These are phyloP conservation scores for Phytopythium oedochilum DNA, from an alignment of 352 stramenopile genomes.

Conservation along the genomic window DNA sequence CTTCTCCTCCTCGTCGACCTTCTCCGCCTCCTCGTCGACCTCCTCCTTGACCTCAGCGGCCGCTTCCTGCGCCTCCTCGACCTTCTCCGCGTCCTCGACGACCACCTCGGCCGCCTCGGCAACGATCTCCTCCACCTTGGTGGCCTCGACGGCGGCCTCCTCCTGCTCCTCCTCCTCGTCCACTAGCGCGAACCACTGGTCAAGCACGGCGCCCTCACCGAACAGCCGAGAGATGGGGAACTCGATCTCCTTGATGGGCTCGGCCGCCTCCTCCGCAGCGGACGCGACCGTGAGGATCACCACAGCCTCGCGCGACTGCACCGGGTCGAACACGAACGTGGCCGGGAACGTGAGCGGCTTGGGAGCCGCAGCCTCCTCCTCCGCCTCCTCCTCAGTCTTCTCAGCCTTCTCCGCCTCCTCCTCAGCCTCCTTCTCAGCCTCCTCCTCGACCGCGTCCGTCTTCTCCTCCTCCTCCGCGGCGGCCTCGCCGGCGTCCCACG, in stretches of 20 bases:
- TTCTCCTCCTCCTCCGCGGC: neutral
- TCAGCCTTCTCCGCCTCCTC: conserved; percentile 2
- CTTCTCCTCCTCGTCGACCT: conserved; percentile 2
- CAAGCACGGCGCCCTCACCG: conserved; percentile 35
- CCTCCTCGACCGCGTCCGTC: no score
- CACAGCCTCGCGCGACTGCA: conserved; percentile 78
- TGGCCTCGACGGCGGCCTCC: conserved; percentile 7
- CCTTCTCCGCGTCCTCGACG: neutral
- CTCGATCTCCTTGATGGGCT: conserved; percentile 76
- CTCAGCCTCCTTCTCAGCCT: conserved; percentile 5
- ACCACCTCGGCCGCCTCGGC: conserved; percentile 12
- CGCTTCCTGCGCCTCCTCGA: conserved; percentile 23
- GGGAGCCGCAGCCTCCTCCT: conserved; percentile 4
- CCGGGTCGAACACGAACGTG: conserved; percentile 76
- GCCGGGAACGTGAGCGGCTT: conserved; percentile 36
- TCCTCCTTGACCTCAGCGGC: conserved; percentile 9
- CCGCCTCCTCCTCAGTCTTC: conserved; percentile 4
- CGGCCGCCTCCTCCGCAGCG: conserved; percentile 36
- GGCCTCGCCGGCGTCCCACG: conserved; percentile 18
- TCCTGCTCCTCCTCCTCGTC: conserved; percentile 26
- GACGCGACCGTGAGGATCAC: conserved; percentile 60
- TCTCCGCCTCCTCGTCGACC: conserved; percentile 5
- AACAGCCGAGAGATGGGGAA: conserved; percentile 74
- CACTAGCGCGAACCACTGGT: conserved; percentile 66
- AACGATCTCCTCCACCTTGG: conserved; percentile 16